phyloP scores from a whole-genome alignment of 805 yeast species.

The Candida palmyrensis region DNA sequence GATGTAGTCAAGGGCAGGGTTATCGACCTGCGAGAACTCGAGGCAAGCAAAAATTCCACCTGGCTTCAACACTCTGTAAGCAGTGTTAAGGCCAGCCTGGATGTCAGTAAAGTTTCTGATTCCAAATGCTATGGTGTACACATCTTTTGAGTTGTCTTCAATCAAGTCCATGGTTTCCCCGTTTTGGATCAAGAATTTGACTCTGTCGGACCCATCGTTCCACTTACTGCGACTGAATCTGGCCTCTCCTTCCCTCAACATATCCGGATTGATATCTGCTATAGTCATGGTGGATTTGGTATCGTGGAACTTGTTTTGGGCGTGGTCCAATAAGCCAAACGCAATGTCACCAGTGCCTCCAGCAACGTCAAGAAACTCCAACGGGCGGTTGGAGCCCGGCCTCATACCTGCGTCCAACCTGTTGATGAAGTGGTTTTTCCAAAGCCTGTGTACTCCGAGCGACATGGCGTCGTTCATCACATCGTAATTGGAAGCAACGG shows the following conservation, averaged over 20 bases:
- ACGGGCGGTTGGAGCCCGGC: constrained; percentile 72
- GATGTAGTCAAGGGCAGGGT: constrained; percentile 63
- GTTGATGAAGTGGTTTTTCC: constrained; percentile 89
- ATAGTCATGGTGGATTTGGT: constrained; percentile 75
- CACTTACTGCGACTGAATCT: constrained; percentile 60
- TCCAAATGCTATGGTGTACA: constrained; percentile 95
- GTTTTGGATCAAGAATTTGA: constrained; percentile 81
- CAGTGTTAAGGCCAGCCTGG: constrained; percentile 91
- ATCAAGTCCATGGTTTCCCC: constrained; percentile 86
- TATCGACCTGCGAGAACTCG: constrained; percentile 89
- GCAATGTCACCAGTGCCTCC: constrained; percentile 99
- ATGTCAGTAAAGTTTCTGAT: constrained; percentile 94
- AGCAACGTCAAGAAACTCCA: constrained; percentile 91
- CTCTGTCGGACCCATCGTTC: constrained; percentile 57
- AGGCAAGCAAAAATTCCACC: constrained; percentile 97
- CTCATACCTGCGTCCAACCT: constrained; percentile 90
- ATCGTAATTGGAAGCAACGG: constrained; percentile 92
- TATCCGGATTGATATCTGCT: constrained; percentile 93
- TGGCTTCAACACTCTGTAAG: constrained; percentile 91
- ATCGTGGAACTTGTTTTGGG: constrained; percentile 73
- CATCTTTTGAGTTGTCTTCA: constrained; percentile 83
- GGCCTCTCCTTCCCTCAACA: constrained; percentile 88
- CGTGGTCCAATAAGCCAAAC: constrained; percentile 89
- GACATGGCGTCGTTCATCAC: constrained; percentile 99
- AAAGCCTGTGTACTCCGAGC: constrained; percentile 86